Evolutionary conservation across 768 basidiomycete genomes (phyloP), one percentile per base, ranked within the genome.

Genomic region (Boletus barrowsii): DNA sequence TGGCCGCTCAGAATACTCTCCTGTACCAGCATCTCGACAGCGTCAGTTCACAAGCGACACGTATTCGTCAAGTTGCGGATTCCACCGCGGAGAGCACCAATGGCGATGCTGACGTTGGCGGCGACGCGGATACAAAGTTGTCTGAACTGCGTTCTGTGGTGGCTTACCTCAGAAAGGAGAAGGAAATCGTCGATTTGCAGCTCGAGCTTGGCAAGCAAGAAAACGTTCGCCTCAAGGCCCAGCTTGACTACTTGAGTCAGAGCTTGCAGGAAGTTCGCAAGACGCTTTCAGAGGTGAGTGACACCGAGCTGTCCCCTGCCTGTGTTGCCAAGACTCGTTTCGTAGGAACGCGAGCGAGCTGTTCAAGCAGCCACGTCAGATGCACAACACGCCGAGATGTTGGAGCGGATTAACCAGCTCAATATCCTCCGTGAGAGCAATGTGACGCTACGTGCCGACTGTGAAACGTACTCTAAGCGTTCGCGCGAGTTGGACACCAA

Each of bases 171-270:
- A 81, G 93, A 40, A 91, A 88, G 64, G 93, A 94, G 76, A 93
- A 95, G 72, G 91, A 94, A 67, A 92, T 95, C 49, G 87, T 90
- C 42, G 92, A 95, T 60, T 79, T 93, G 32, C 90, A 93, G 58
- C 77, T 92, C 24, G 89, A 93, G 62, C 81, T 94, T 45, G 80
- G 85, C 76, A 83, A 81, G 65, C 82, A 84, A 62, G 91, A 94
- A 73, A 89, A 80, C 59, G 72, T 81, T 10, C 81, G 91, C 5
- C 68, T 91, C 48, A 89, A 87, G 68, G 72, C 80, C 18, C 88
- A 93, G 64, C 79, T 89, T 26, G 90, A 93, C 7, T 85, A 88
- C 62, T 67, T 92, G 40, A 77, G 79, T 15, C 83, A 84, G 57
- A 82, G 72, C 41, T 71, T 94, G 62, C 82, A 90, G 49, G 90